Conservation (phyloP, 495 filamentous ascomycete genomes). For the Hyaloscypha finlandica region DNA sequence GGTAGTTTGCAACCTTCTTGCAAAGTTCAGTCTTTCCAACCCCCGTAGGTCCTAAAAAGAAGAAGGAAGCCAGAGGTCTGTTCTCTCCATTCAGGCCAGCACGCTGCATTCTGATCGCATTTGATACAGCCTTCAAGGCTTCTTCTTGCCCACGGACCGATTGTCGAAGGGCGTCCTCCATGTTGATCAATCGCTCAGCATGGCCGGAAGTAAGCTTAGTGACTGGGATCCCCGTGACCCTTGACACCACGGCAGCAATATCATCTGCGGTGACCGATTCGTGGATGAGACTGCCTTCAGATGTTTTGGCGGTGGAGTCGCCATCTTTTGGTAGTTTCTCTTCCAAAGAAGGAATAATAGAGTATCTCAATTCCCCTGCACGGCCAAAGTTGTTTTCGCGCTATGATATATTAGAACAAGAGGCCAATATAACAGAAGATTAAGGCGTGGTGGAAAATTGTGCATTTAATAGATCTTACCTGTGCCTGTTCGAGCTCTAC, state of each 20-base stretch:
- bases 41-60: slow-evolving; percentile 96
- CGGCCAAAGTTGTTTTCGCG: slow-evolving; percentile 88
- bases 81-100: slow-evolving; percentile 91
- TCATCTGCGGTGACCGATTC: slow-evolving; percentile 93
- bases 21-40: slow-evolving; percentile 97
- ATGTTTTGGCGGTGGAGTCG: slow-evolving; percentile 40
- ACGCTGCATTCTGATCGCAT: slow-evolving; percentile 92
- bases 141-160: slow-evolving; percentile 93
- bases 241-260: slow-evolving; percentile 87
- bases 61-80: slow-evolving; percentile 88
- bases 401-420: slow-evolving; percentile 35
- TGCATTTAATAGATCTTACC: slow-evolving; percentile 11
- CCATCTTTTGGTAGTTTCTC: slow-evolving; percentile 77
- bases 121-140: slow-evolving; percentile 84
- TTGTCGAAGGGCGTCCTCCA: slow-evolving; percentile 87
- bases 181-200: slow-evolving; percentile 86
- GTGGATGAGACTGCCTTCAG: slow-evolving; percentile 64
- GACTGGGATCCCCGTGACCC: slow-evolving; percentile 89
- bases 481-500: slow-evolving; percentile 82
- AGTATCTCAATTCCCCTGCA: slow-evolving; percentile 85
- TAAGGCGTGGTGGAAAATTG: neutral
- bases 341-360: slow-evolving; percentile 80
- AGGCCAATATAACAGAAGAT: neutral
- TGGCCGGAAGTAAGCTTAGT: slow-evolving; percentile 90
- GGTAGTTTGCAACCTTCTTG: slow-evolving; percentile 90